phyloP scores from a whole-genome alignment of 2,329 filamentous ascomycete species.

The Cercospora canescens region DNA sequence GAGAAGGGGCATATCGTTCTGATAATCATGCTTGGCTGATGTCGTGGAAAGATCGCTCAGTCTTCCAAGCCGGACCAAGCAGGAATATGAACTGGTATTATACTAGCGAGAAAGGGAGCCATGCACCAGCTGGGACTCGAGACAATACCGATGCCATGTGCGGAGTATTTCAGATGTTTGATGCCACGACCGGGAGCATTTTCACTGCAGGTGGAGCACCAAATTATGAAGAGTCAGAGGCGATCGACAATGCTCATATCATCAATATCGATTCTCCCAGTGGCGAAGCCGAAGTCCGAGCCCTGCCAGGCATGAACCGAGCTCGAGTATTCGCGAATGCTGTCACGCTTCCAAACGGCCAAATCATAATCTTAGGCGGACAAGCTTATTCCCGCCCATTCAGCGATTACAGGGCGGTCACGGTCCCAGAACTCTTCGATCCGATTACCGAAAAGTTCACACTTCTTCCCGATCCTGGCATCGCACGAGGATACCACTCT shows the following conservation, averaged over 20 bases:
- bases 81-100: slow-evolving; percentile 59
- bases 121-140: slow-evolving; percentile 46
- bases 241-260: slow-evolving; percentile 49
- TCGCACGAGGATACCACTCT: slow-evolving; percentile 53
- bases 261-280: slow-evolving; percentile 46
- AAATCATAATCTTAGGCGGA: slow-evolving; percentile 37
- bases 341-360: slow-evolving; percentile 35
- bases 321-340: slow-evolving; percentile 30
- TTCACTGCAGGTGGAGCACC: slow-evolving; percentile 53
- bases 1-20: slow-evolving; percentile 42
- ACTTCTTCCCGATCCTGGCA: slow-evolving; percentile 24
- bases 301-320: slow-evolving; percentile 29
- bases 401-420: slow-evolving; percentile 22
- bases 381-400: slow-evolving; percentile 20
- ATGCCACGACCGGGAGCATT: slow-evolving; percentile 55
- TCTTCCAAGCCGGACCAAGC: slow-evolving; percentile 56
- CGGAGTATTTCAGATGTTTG: slow-evolving; percentile 59
- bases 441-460: slow-evolving; percentile 20
- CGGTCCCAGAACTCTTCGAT: slow-evolving; percentile 23
- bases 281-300: background rate
- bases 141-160: slow-evolving; percentile 56
- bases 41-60: slow-evolving; percentile 53
- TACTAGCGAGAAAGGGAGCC: slow-evolving; percentile 45
- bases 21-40: slow-evolving; percentile 51
- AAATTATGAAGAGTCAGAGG: slow-evolving; percentile 46